Conservation (phyloP, 305 asterid genomes). For the Ajuga reptans region DNA sequence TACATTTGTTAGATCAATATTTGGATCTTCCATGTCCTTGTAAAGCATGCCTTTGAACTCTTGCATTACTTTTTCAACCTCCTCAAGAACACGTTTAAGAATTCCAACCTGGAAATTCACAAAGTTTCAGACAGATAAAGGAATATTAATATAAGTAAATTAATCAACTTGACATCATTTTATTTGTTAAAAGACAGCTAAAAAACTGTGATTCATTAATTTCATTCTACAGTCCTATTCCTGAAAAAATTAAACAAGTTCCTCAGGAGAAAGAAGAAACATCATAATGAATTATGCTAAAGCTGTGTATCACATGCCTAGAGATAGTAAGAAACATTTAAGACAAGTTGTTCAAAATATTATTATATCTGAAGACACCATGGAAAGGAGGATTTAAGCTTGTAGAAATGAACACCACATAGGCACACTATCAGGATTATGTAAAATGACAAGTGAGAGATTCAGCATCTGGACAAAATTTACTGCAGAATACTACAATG, state of each 20-base stretch:
- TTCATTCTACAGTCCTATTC: constrained; percentile 4
- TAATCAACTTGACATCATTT: neutral
- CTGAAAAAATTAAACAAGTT: neutral
- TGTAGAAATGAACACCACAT: neutral
- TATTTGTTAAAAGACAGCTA: neutral
- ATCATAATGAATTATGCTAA: constrained; percentile 1
- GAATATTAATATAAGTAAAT: neutral
- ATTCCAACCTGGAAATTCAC: constrained; percentile 75
- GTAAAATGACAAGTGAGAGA: neutral
- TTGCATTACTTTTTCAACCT: constrained; percentile 94
- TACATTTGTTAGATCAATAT: constrained; percentile 80
- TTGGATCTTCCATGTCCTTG: constrained; percentile 95
- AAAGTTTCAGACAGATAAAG: constrained; percentile 3
- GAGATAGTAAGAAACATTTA: neutral
- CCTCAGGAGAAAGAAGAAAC: constrained; percentile 5
- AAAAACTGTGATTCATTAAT: constrained; percentile 6
- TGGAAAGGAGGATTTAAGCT: neutral
- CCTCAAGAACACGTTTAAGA: constrained; percentile 96
- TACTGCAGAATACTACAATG: neutral
- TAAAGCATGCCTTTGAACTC: constrained; percentile 91
- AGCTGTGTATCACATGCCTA: constrained; percentile 1
- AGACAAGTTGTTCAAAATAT: constrained; percentile 6
- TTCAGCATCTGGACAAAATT: neutral
- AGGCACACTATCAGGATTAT: neutral
- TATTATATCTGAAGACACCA: constrained; percentile 5